phyloP scores from a whole-genome alignment of 2,329 filamentous ascomycete species.

The Clarireedia monteithiana region DNA sequence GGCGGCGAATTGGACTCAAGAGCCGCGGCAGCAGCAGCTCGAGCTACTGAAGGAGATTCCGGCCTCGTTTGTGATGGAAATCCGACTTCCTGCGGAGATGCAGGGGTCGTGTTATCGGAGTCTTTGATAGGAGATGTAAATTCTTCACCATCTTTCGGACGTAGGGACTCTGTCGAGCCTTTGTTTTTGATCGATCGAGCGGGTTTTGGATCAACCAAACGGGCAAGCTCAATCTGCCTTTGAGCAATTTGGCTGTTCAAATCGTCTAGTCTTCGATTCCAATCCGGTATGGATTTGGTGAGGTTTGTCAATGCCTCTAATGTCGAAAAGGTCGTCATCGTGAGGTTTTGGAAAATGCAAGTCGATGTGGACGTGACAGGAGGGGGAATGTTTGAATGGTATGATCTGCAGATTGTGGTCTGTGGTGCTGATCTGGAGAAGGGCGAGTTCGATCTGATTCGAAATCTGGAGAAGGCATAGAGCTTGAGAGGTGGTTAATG shows the following conservation, averaged over 20 bases:
- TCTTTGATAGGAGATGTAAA: conserved; percentile 11
- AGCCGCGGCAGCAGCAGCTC: conserved; percentile 9
- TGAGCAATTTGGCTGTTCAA: conserved; percentile 53
- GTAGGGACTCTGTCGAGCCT: conserved; percentile 29
- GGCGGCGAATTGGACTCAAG: conserved; percentile 9
- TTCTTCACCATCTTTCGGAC: conserved; percentile 24
- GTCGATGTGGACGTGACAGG: neutral
- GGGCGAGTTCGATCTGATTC: neutral
- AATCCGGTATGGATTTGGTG: conserved; percentile 49
- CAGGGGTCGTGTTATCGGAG: conserved; percentile 12
- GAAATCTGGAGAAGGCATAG: neutral
- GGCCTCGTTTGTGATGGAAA: conserved; percentile 5
- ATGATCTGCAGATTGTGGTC: neutral
- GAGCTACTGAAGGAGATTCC: conserved; percentile 15
- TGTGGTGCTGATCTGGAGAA: neutral
- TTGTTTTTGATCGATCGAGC: conserved; percentile 29
- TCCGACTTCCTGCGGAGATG: conserved; percentile 12
- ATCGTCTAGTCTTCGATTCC: conserved; percentile 51
- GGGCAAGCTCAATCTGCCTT: conserved; percentile 53
- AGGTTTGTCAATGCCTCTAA: conserved; percentile 51
- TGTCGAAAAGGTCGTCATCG: conserved; percentile 20
- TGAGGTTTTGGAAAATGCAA: neutral
- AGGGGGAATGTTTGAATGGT: neutral
- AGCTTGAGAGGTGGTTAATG: neutral
- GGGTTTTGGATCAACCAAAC: conserved; percentile 33